A percentile compares a stretch with the other conserved stretches of the same genome.
Evolutionary conservation across 805 yeast species (phyloP).

Genomic region (Kuraishia hungarica): DNA sequence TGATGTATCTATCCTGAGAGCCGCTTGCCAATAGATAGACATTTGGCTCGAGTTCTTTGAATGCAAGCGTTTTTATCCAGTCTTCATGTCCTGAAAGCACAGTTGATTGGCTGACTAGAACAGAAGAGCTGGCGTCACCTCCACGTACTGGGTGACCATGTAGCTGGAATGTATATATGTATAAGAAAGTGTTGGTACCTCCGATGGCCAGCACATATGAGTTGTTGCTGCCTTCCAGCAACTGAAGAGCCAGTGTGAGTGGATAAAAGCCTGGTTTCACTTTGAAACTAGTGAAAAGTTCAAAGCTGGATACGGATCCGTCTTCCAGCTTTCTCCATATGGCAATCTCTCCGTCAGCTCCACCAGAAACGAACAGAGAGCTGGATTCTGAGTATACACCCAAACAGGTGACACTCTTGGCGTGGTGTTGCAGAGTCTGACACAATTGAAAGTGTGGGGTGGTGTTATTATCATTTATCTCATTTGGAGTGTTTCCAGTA

Average conservation of each 20-base stretch:
- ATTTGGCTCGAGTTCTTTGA: slow-evolving; percentile 38
- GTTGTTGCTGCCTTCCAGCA: slow-evolving; percentile 18
- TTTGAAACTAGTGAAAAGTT: slow-evolving; percentile 20
- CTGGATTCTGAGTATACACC: slow-evolving; percentile 27
- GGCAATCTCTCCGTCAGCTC: slow-evolving; percentile 50
- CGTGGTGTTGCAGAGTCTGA: slow-evolving; percentile 30
- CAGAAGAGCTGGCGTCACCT: slow-evolving; percentile 5
- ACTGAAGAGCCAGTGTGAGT: slow-evolving; percentile 25
- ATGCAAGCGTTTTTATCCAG: slow-evolving; percentile 77
- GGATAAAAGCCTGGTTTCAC: slow-evolving; percentile 44
- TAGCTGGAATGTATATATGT: slow-evolving; percentile 39
- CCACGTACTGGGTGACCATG: slow-evolving; percentile 1
- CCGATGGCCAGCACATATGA: slow-evolving; percentile 57
- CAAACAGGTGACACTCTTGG: slow-evolving; percentile 46
- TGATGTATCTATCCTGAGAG: slow-evolving; percentile 85
- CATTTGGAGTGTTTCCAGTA: slow-evolving; percentile 1
- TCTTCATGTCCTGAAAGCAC: slow-evolving; percentile 86
- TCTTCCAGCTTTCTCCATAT: slow-evolving; percentile 39
- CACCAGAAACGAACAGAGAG: slow-evolving; percentile 45
- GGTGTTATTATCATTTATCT: slow-evolving; percentile 14
- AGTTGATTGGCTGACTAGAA: slow-evolving; percentile 32
- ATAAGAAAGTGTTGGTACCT: slow-evolving; percentile 53
- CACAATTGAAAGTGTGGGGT: slow-evolving; percentile 10
- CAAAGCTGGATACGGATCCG: slow-evolving; percentile 9
- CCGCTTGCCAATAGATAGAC: slow-evolving; percentile 76